Base-by-base conservation (phyloP, 345 rosid genomes). In the Ceriops tagal region DNA sequence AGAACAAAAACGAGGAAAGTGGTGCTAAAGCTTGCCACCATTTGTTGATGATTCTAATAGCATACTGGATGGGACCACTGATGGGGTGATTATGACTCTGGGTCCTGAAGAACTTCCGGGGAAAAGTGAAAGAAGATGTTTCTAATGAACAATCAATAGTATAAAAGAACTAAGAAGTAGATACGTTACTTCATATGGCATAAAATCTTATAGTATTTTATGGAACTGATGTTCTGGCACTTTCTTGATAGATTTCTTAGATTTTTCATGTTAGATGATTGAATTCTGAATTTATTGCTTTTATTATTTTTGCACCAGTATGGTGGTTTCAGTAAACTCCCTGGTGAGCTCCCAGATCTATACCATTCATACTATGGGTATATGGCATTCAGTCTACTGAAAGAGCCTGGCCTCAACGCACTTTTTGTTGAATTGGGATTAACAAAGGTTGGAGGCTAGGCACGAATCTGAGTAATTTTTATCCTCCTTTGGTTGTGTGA, bases 291-390 rank as follows among this genome's bases (percentile, higher is more conserved):
- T 11, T 51, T 64, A 28, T 62, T 61, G n/a, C 60, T 55, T 49
- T 16, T 31, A 19, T 70, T 59, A 26, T 73, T 78, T 35, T 60
- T 71, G 47, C 57, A 37, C 49, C 82, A 95, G 96, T 88, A 74
- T 68, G 96, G 97, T 65, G 96, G 96, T 19, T 95, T 92, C 79
- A 69, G 96, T 75, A 95, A 95, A 75, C 86, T 73, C 71, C 96
- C 92, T 0, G 72, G 81, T 72, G 82, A 73, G 53, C 76, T 84
- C 27, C 97, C 93, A 0, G 97, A 90, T 78, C 80, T 95, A 34
- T 95, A 90, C 71, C 97, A 92, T 78, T 85, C 96, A 49, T 92
- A 80, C 83, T 92, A 87, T 32, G 97, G 97, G 63, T 84, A 62
- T 70, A 80, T 91, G 11, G 99, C 97, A 47, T 88, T 90, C 76